Base-by-base conservation (phyloP, 495 filamentous ascomycete species). In the Penicillium longicatenatum region DNA sequence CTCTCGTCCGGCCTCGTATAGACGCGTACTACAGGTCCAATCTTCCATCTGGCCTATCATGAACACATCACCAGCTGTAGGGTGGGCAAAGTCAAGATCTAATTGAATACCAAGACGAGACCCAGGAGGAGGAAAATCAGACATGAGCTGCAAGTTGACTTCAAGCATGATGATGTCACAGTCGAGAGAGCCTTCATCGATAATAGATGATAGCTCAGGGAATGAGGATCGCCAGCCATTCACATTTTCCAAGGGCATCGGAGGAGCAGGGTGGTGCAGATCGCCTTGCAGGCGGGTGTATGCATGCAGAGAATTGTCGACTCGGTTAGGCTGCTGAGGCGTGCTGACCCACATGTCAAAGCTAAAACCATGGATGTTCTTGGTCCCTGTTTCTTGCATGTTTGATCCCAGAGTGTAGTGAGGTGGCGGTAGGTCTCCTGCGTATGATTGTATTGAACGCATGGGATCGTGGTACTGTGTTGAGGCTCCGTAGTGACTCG, bases 331-430 rank as follows among this genome's bases (percentile, higher is more conserved):
- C 49, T 79, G 69, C 24, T 77, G 67, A 22, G 74, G 77, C 7
- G 70, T 67, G 52, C 70, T 74, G 8, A 84, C 71, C 74, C 73
- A 81, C 80, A 84, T 83, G 48, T 75, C 73, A 58, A 84, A 83
- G 24, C 70, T 72, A 52, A 82, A 72, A 24, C 71, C 71, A 54
- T 75, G 70, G 30, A 83, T 66, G 12, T 61, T 62, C 41, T 74
- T 70, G 29, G 65, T 48, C 21, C 64, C 64, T 6, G 65, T 48
- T 10, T 72, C 69, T 29, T 75, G 74, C 60, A 72, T 66, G 48
- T 62, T 76, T 2, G 71, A 70, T 19, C 69, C 73, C 20, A 76
- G 56, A 7, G 67, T 72, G 50, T 74, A 70, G 55, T 67, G 70
- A 43, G 79, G 68, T 7, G 70, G 65, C 3, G 76, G 70, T 6